A percentile compares a stretch with the other conserved stretches of the same genome.
These are phyloP conservation scores for Ammopiptanthus mongolicus DNA, from an alignment of 306 rosid genomes.

Conservation along the genomic window DNA sequence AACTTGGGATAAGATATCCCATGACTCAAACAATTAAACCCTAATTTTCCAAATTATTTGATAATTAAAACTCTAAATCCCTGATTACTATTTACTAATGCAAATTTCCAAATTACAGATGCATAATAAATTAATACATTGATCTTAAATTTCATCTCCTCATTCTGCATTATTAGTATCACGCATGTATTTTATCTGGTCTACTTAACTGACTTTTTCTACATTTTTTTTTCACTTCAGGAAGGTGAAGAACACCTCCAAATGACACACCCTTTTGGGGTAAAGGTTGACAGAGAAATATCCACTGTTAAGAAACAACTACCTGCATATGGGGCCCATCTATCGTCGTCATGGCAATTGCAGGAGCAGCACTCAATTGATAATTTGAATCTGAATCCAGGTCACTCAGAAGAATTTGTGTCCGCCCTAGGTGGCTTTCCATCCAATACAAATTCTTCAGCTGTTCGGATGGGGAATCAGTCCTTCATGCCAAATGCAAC, in stretches of 20 bases:
- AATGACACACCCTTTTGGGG: slow-evolving; percentile 28
- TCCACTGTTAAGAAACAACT: slow-evolving; percentile 50
- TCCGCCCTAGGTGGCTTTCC: slow-evolving; percentile 44
- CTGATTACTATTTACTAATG: neutral
- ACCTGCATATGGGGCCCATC: slow-evolving; percentile 43
- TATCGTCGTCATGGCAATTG: slow-evolving; percentile 58
- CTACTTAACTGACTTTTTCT: neutral
- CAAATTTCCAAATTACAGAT: neutral
- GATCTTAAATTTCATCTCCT: neutral
- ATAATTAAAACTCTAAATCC: neutral
- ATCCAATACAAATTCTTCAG: slow-evolving; percentile 31
- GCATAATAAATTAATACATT: neutral
- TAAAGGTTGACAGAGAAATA: slow-evolving; percentile 42
- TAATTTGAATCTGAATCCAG: slow-evolving; percentile 41
- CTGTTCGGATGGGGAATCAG: slow-evolving; percentile 43
- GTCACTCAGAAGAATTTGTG: slow-evolving; percentile 46
- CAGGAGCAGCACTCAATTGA: slow-evolving; percentile 51
- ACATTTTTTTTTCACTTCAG: slow-evolving; percentile 36
- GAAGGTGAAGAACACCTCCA: slow-evolving; percentile 53
- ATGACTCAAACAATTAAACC: neutral
- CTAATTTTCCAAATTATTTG: neutral
- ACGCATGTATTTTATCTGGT: neutral
- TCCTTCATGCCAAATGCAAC: slow-evolving; percentile 32
- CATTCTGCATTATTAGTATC: neutral
- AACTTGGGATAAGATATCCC: neutral